A percentile compares a stretch with the other conserved stretches of the same genome.
phyloP scores from a whole-genome alignment of 2,329 filamentous ascomycete species.

The Talaromyces sp. region DNA sequence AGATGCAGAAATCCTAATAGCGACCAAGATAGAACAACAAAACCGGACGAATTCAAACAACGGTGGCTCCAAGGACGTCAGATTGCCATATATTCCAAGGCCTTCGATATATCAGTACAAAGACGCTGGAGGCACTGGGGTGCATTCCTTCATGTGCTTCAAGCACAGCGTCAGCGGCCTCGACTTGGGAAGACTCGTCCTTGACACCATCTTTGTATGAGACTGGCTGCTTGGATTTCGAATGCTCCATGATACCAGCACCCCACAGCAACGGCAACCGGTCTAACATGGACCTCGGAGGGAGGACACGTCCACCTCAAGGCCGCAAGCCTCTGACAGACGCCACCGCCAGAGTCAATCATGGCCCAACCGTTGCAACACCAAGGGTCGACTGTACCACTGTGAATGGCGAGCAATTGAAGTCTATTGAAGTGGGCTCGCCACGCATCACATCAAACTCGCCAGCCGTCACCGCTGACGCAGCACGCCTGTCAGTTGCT shows the following conservation, averaged over 20 bases:
- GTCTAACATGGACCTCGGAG: conserved; percentile 17
- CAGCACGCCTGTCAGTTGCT: conserved; percentile 51
- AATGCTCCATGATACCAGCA: background rate
- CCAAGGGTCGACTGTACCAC: conserved; percentile 9
- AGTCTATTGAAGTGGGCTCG: conserved; percentile 17
- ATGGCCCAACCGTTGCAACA: conserved; percentile 22
- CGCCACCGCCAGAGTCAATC: conserved; percentile 46
- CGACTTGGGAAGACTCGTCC: background rate
- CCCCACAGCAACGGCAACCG: background rate
- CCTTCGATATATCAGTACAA: background rate
- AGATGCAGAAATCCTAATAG: background rate
- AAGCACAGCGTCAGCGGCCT: background rate
- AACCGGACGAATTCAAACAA: background rate
- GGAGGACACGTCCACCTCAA: conserved; percentile 12
- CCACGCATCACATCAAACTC: conserved; percentile 24
- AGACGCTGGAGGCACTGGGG: background rate
- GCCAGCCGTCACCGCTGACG: conserved; percentile 31
- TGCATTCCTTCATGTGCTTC: background rate
- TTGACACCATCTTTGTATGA: background rate
- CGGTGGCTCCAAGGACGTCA: background rate
- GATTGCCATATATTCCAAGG: background rate
- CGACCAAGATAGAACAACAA: background rate
- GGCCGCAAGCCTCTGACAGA: conserved; percentile 42
- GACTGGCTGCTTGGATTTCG: background rate
- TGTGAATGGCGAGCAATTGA: conserved; percentile 13